phyloP scores from a whole-genome alignment of 441 rosid species.

The Arabidopsis hybrid region DNA sequence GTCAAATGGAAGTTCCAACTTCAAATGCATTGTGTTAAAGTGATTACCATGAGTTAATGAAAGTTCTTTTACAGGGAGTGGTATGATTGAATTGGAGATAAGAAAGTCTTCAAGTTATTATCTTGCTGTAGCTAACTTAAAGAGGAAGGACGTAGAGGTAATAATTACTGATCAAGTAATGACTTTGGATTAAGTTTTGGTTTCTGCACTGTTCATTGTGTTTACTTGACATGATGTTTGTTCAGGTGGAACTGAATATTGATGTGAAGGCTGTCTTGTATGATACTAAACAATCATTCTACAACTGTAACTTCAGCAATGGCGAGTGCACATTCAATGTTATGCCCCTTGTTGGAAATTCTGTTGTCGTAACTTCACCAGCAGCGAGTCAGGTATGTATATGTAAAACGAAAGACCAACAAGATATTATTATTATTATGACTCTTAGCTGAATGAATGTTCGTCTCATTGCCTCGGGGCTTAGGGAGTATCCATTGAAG shows the following conservation, averaged over 20 bases:
- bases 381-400: constrained; percentile 54
- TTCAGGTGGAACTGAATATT: constrained; percentile 72
- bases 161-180: constrained; percentile 26
- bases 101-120: constrained; percentile 66
- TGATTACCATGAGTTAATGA: constrained; percentile 25
- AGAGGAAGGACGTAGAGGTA: constrained; percentile 72
- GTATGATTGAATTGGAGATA: constrained; percentile 60
- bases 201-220: neutral
- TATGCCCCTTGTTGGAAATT: constrained; percentile 60
- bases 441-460: neutral
- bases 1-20: constrained; percentile 37
- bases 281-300: constrained; percentile 69
- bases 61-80: constrained; percentile 60
- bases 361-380: constrained; percentile 69
- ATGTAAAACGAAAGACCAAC: neutral
- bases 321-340: constrained; percentile 56
- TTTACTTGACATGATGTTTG: constrained; percentile 17
- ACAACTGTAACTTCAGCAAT: constrained; percentile 66
- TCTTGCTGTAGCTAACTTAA: constrained; percentile 72
- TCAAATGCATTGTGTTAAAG: constrained; percentile 18
- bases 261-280: constrained; percentile 61
- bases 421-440: neutral
- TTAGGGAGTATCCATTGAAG: constrained; percentile 55
- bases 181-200: constrained; percentile 18
- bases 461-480: constrained; percentile 28